Base-by-base conservation (phyloP, 805 yeast species). In the Pichia nanzhaoensis region DNA sequence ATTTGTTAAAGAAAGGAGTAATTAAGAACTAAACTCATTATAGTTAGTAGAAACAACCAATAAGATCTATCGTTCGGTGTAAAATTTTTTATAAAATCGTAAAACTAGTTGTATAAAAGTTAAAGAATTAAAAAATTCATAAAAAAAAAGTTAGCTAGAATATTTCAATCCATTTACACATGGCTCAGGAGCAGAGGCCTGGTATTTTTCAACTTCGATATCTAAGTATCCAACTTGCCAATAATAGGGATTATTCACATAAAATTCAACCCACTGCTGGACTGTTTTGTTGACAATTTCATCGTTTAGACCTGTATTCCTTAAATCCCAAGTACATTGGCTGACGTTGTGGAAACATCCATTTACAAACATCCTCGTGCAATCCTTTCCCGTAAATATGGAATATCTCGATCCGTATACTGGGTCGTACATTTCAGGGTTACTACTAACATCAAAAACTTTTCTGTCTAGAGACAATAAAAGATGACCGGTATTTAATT, bases 361-460 rank as follows among this genome's bases (percentile, higher is more conserved):
- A 1, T 87, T 83, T 3, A 75, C 80, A 54, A 74, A 81, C 17
- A 83, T 84, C 24, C 90, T 64, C 2, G 88, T 80, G 34, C 78
- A 75, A 59, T 84, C 93, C 36, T 65, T 65, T 1, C 91, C 93
- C 28, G 80, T 71, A 54, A 84, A 73, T 35, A 70, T 63, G 9
- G 67, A 54, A 57, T 84, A 84, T 28, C 55, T 30, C 0, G 76
- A 84, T 16, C 14, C 13, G 2, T 37, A 27, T 16, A 30, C 31
- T 0, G 68, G 62, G 1, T 80, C 84, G 57, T 84, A 84, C 2
- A 79, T 63, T 5, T 57, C 63, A 1, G 69, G 63, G 12, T 74
- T 64, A 0, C 70, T 60, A 1, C 78, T 63, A 7, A 84, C 93
- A 55, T 84, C 91, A 54, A 68, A 84, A 0, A 84, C 81, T 13